Base-by-base conservation (phyloP, 2,329 filamentous ascomycete species). In the Penicillium frequentans region DNA sequence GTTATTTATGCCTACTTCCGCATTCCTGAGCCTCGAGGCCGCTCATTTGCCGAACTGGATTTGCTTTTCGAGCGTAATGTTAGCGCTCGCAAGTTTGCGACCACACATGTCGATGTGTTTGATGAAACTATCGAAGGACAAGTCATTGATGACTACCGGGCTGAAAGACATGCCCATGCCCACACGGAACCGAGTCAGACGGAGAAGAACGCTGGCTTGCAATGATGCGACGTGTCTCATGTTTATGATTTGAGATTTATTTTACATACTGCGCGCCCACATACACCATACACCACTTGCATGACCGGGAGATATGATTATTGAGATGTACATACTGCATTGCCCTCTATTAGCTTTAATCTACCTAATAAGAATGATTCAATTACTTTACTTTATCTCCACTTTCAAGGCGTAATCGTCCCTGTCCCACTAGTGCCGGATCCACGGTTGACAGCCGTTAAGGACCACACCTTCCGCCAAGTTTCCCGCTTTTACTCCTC, bases 21-120 rank as follows among this genome's bases (percentile, higher is more conserved):
- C 13, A 79, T 93, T 0, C 92, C 92, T 0, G 91, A 96, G 71
- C 91, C 92, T 0, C 79, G 79, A 3, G 92, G 90, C 10, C 86
- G 91, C 43, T 89, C 90, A 0, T 96, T 93, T 69, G 92, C 91
- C 7, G 92, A 96, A 75, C 78, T 96, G 55, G 91, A 96, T 72
- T 68, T 96, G 49, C 80, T 96, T 49, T 96, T 96, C 68, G 90
- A 96, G 77, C 82, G 84, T 59, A 79, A 83, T 1, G 78, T 93
- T 23, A 82, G 83, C 62, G 90, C 90, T 7, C 81, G 91, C 66
- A 88, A 91, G 67, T 96, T 95, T 71, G 83, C 85, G 1, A 73
- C 62, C 27, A 84, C 83, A 0, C 61, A 79, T 35, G 79, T 86
- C 2, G 81, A 86, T 70, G 83, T 85, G 5, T 86, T 85, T 58